phyloP scores from a whole-genome alignment of 2,329 filamentous ascomycete genomes.

The Cryphonectria nitschkei region DNA sequence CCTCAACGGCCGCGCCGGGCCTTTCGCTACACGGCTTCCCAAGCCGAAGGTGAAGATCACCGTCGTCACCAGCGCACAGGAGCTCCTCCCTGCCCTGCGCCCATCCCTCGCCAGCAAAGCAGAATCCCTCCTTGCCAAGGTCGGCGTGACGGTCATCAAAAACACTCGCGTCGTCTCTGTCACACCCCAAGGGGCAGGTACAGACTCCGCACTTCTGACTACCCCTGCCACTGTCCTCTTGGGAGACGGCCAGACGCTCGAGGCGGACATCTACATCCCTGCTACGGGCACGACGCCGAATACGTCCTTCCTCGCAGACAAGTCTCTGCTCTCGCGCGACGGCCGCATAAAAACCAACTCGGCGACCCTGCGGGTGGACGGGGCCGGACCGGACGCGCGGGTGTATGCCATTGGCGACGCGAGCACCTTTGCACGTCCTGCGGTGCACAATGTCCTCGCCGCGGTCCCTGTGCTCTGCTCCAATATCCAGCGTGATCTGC shows the following conservation, averaged over 20 bases:
- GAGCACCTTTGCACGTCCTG: constrained; percentile 44
- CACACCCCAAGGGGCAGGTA: constrained; percentile 37
- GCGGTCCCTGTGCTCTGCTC: constrained; percentile 48
- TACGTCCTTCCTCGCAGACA: constrained; percentile 29
- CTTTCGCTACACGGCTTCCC: constrained; percentile 38
- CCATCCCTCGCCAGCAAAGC: constrained; percentile 44
- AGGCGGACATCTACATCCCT: constrained; percentile 53
- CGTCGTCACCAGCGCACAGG: constrained; percentile 43
- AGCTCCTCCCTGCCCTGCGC: constrained; percentile 47
- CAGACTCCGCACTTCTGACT: constrained; percentile 30
- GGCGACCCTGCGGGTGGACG: constrained; percentile 41
- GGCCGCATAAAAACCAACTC: constrained; percentile 44
- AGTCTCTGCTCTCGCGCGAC: constrained; percentile 32
- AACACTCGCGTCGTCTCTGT: constrained; percentile 43
- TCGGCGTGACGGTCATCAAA: constrained; percentile 53
- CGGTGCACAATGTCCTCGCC: constrained; percentile 46
- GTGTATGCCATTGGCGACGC: constrained; percentile 54
- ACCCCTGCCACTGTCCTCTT: constrained; percentile 43
- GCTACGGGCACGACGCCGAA: constrained; percentile 42
- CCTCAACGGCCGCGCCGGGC: constrained; percentile 50
- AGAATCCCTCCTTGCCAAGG: constrained; percentile 44
- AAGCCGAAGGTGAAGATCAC: constrained; percentile 48
- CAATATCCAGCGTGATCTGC: constrained; percentile 55
- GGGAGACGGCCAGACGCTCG: constrained; percentile 42
- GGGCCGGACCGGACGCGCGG: constrained; percentile 33